These are phyloP conservation scores for Apiospora malaysiana DNA, from an alignment of 2,329 filamentous ascomycete species.

Conservation along the genomic window DNA sequence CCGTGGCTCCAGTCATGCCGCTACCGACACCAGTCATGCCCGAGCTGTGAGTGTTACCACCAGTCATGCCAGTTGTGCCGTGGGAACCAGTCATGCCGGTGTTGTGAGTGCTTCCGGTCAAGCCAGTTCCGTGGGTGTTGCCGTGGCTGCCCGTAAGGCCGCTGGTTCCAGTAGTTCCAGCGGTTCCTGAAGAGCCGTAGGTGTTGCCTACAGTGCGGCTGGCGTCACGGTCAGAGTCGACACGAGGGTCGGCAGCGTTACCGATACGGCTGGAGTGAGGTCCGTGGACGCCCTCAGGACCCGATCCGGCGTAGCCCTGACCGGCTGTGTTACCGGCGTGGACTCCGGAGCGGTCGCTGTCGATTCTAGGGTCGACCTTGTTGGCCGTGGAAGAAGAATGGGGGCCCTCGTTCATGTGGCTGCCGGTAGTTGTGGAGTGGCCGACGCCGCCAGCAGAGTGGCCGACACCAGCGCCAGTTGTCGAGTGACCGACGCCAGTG, in stretches of 20 bases:
- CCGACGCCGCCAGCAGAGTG: constrained; percentile 24
- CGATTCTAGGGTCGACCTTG: constrained; percentile 52
- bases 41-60: neutral
- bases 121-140: constrained; percentile 25
- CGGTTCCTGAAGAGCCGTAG: constrained; percentile 29
- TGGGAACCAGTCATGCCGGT: constrained; percentile 26
- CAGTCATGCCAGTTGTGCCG: constrained; percentile 31
- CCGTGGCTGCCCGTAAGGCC: constrained; percentile 38
- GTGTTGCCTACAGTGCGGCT: constrained; percentile 38
- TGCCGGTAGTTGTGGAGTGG: constrained; percentile 19
- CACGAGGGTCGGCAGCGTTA: constrained; percentile 61
- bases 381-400: constrained; percentile 55
- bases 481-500: constrained; percentile 31
- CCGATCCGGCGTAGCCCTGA: neutral
- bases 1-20: neutral
- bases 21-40: neutral
- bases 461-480: constrained; percentile 31
- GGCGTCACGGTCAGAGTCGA: constrained; percentile 55
- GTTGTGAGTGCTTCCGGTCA: constrained; percentile 13
- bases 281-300: constrained; percentile 37
- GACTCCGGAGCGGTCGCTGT: constrained; percentile 33
- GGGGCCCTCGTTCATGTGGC: constrained; percentile 41
- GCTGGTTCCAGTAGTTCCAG: constrained; percentile 23
- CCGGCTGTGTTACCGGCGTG: constrained; percentile 40
- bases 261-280: constrained; percentile 53